These are phyloP conservation scores for Aspergillus saccharolyticus DNA, from an alignment of 495 filamentous ascomycete genomes.

Conservation along the genomic window DNA sequence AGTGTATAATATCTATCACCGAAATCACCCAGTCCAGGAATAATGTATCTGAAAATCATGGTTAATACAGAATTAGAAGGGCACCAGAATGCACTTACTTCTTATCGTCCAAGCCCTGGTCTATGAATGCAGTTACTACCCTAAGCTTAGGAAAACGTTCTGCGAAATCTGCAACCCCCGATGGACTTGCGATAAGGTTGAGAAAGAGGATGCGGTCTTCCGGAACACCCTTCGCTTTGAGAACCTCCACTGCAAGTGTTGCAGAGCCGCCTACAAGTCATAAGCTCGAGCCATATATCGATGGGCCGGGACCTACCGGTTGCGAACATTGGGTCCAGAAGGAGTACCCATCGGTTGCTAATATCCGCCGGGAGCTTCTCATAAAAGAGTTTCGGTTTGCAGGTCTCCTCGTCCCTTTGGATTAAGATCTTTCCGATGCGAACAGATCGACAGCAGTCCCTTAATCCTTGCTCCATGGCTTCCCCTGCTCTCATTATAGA, in stretches of 20 bases:
- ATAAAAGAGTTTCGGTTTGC: conserved; percentile 87
- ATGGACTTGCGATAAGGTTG: conserved; percentile 91
- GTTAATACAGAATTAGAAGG: conserved; percentile 4
- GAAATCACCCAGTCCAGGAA: conserved; percentile 93
- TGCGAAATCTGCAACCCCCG: conserved; percentile 86
- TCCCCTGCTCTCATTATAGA: conserved; percentile 98
- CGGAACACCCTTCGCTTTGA: conserved; percentile 83
- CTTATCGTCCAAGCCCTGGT: conserved; percentile 91
- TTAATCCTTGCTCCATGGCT: conserved; percentile 94
- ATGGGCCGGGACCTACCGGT: conserved; percentile 59
- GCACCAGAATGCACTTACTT: too few species aligned
- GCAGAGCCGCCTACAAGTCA: conserved; percentile 72
- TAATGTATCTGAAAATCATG: conserved; percentile 68
- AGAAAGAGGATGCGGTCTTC: conserved; percentile 94
- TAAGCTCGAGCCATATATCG: conserved; percentile 10
- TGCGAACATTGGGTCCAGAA: conserved; percentile 98
- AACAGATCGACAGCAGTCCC: conserved; percentile 94
- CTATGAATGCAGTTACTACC: conserved; percentile 95
- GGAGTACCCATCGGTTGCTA: conserved; percentile 81
- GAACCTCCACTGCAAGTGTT: conserved; percentile 90
- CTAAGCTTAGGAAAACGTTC: conserved; percentile 86
- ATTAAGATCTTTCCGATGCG: conserved; percentile 98
- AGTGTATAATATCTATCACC: conserved; percentile 95
- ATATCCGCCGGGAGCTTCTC: conserved; percentile 96
- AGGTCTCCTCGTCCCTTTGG: conserved; percentile 93